phyloP scores from a whole-genome alignment of 140 eudicot species.

The Ambrosia hybrid region DNA sequence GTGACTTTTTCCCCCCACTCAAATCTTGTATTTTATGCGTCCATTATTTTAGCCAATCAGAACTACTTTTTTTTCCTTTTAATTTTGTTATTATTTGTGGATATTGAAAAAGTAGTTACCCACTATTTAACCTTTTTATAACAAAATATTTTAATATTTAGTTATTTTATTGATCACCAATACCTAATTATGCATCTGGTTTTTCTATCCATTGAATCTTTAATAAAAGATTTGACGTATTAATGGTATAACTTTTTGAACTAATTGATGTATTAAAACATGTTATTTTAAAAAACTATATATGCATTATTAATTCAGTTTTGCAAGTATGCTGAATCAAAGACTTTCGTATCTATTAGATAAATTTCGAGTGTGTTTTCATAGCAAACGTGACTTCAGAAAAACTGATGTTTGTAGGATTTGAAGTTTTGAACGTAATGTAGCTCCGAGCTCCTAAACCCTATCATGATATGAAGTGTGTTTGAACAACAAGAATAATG shows the following conservation, averaged over 20 bases:
- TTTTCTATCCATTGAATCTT: too few species aligned
- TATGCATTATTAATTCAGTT: too few species aligned
- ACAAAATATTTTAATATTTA: neutral
- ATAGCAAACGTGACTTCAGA: too few species aligned
- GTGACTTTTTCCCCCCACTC: slow-evolving; percentile 27
- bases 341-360: too few species aligned
- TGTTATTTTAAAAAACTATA: too few species aligned
- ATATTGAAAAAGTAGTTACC: neutral
- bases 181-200: too few species aligned
- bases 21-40: slow-evolving; percentile 22
- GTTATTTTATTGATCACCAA: too few species aligned
- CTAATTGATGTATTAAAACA: neutral
- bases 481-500: too few species aligned
- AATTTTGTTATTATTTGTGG: neutral
- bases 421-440: neutral
- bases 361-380: too few species aligned
- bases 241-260: neutral
- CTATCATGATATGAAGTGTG: neutral
- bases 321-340: too few species aligned
- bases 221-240: neutral
- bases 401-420: neutral
- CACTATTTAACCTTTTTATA: neutral
- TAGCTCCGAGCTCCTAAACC: neutral
- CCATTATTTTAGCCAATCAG: slow-evolving; percentile 1
- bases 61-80: neutral